Percentiles rank a stretch among this genome's conserved stretches.
Evolutionary conservation across 1,284 basidiomycete genomes (phyloP).

Genomic region (Megacollybia platyphylla): DNA sequence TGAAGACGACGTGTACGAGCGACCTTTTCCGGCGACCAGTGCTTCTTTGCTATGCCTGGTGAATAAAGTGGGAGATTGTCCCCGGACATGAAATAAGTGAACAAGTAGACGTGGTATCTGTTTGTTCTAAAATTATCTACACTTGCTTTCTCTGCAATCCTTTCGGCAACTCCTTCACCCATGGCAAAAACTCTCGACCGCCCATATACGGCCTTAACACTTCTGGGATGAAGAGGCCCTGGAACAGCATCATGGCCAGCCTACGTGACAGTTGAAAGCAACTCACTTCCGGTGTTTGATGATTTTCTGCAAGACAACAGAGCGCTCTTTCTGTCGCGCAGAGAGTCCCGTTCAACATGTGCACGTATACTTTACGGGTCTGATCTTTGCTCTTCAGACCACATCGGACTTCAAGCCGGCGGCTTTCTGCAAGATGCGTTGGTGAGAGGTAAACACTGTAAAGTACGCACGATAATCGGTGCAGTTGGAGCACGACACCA

Average conservation of each 20-base stretch:
- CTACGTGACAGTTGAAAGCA: neutral
- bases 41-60: conserved; percentile 8
- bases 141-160: conserved; percentile 59
- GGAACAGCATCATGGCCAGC: neutral
- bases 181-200: conserved; percentile 89
- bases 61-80: conserved; percentile 7
- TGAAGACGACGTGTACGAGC: conserved; percentile 35
- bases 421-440: conserved; percentile 50
- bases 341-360: conserved; percentile 97
- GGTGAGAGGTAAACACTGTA: conserved; percentile 3
- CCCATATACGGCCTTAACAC: conserved; percentile 91
- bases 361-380: conserved; percentile 82
- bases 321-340: conserved; percentile 94
- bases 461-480: conserved; percentile 72
- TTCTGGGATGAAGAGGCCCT: conserved; percentile 87
- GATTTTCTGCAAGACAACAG: conserved; percentile 98
- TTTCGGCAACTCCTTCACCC: conserved; percentile 75
- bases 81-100: neutral
- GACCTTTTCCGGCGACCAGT: conserved; percentile 18
- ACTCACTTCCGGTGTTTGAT: conserved; percentile 85
- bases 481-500: conserved; percentile 87
- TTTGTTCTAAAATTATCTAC: conserved; percentile 12
- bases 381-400: conserved; percentile 84
- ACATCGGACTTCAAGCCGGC: conserved; percentile 81
- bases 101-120: neutral